Conservation (phyloP, 805 yeast species). For the Kodamaea leandrae region DNA sequence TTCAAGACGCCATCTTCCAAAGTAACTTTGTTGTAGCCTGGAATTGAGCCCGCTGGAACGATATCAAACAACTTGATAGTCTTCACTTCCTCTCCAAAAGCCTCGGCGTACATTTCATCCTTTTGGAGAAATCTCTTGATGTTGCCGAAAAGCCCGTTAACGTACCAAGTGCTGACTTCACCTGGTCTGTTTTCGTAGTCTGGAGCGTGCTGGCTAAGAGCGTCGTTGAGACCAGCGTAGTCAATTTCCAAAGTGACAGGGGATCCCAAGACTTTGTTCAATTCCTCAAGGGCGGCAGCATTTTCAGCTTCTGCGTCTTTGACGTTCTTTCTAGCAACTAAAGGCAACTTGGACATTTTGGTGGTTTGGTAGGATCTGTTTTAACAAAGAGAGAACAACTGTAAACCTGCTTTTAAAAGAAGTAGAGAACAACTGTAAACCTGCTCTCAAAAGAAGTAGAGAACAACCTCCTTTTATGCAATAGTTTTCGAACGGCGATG, state of each 20-base stretch:
- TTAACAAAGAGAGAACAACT: too few relatives aligned
- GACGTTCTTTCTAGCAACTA: conserved; percentile 4
- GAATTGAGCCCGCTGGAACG: too few relatives aligned
- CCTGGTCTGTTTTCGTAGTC: conserved; percentile 11
- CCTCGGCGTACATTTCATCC: conserved; percentile 13
- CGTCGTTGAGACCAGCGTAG: conserved; percentile 8
- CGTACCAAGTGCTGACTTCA: conserved; percentile 12
- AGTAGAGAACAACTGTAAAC: too few relatives aligned
- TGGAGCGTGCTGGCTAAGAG: conserved; percentile 1
- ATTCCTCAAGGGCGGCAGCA: background rate
- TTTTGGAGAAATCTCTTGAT: conserved; percentile 9
- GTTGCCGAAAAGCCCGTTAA: conserved; percentile 6
- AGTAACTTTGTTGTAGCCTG: conserved; percentile 1
- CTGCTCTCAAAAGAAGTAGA: too few relatives aligned
- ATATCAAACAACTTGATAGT: conserved; percentile 10
- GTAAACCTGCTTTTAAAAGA: too few relatives aligned
- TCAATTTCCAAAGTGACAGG: conserved; percentile 6
- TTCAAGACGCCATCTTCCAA: conserved; percentile 10
- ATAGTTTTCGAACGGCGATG: too few relatives aligned
- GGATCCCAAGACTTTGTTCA: background rate
- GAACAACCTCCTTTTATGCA: too few relatives aligned
- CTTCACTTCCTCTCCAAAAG: conserved; percentile 12
- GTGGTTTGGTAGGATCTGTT: background rate
- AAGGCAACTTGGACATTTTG: conserved; percentile 8
- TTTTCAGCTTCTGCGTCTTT: conserved; percentile 4